Evolutionary conservation across 208 protist species (phyloP), one percentile per base, ranked within the genome.

Genomic region (Leishmania mexicana): DNA sequence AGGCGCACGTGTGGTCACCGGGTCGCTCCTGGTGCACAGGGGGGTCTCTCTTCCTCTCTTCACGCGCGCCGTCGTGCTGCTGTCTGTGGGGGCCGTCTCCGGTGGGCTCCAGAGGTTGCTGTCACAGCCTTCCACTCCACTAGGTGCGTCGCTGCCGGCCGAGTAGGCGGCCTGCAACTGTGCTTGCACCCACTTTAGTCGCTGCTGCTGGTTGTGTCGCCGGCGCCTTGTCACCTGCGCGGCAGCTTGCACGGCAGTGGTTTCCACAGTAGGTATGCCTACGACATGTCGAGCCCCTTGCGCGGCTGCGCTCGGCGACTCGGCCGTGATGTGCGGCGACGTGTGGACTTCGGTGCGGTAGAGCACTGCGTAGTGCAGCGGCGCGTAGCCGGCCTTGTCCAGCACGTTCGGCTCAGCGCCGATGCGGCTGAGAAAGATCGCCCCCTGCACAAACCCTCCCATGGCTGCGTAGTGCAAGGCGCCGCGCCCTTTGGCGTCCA

Each of bases 281-380:
- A 86, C 31, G 65, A 76, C 65, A n/a, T 77, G 83, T 49, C 35
- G 62, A 35, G 67, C 57, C 78, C 60, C 78, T 40, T 79, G 73
- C 75, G 67, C 75, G 42, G 83, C 78, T 45, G 31, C 28, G 19
- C 78, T 86, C 38, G 62, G 15, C 67, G 64, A 80, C 65, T 82
- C 74, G 58, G 76, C 65, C 62, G 83, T 67, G 35, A 82, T 83
- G 42, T 28, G 71, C 7, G 79, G 67, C 4, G 74, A 80, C 35
- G 76, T 74, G 28, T 73, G 64, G 67, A 71, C 51, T 70, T 67
- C 47, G 8, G 83, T 86, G 83, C 78, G 68, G 75, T 84, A 60
- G 17, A 82, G 70, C 72, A 88, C 85, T 5, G 85, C 88, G 79
- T 87, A 80, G 81, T 91, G 88, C 67, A 89, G 85, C 40, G 88